A percentile compares a stretch with the other conserved stretches of the same genome.
These are phyloP conservation scores for Gossypium longicalyx DNA, from an alignment of 345 rosid genomes.

Conservation along the genomic window DNA sequence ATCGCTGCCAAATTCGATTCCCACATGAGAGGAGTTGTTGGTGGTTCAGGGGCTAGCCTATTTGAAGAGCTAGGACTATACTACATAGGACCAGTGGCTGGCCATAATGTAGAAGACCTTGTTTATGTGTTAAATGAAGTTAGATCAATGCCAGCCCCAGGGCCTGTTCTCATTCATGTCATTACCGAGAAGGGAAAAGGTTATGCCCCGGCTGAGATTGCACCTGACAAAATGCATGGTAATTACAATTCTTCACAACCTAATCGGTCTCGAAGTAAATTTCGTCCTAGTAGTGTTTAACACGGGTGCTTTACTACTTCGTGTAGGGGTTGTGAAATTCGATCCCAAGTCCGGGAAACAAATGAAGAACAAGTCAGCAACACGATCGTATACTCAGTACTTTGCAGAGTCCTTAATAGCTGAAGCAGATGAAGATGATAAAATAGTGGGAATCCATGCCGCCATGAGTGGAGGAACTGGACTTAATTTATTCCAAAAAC, in stretches of 20 bases:
- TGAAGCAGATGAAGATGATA: slow-evolving; percentile 42
- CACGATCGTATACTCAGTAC: slow-evolving; percentile 32
- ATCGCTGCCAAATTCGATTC: slow-evolving; percentile 30
- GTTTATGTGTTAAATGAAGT: slow-evolving; percentile 31
- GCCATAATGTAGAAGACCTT: slow-evolving; percentile 41
- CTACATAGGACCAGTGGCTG: slow-evolving; percentile 49
- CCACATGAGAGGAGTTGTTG: slow-evolving; percentile 21
- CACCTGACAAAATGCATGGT: slow-evolving; percentile 53
- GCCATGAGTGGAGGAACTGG: slow-evolving; percentile 63
- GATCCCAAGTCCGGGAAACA: slow-evolving; percentile 46
- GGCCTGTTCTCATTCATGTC: slow-evolving; percentile 46
- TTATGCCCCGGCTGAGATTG: slow-evolving; percentile 43
- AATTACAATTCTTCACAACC: neutral
- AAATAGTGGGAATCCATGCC: slow-evolving; percentile 49
- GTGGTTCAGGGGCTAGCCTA: slow-evolving; percentile 23
- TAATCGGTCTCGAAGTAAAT: neutral
- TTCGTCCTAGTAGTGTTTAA: neutral
- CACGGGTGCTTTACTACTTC: neutral
- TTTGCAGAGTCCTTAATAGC: slow-evolving; percentile 45
- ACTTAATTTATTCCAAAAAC: slow-evolving; percentile 38
- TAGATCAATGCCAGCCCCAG: slow-evolving; percentile 30
- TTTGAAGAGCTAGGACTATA: slow-evolving; percentile 50
- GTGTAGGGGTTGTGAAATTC: slow-evolving; percentile 43
- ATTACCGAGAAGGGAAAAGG: slow-evolving; percentile 55
- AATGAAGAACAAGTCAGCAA: slow-evolving; percentile 24